These are phyloP conservation scores for Fraxinus latifolia DNA, from an alignment of 305 asterid genomes.

Conservation along the genomic window DNA sequence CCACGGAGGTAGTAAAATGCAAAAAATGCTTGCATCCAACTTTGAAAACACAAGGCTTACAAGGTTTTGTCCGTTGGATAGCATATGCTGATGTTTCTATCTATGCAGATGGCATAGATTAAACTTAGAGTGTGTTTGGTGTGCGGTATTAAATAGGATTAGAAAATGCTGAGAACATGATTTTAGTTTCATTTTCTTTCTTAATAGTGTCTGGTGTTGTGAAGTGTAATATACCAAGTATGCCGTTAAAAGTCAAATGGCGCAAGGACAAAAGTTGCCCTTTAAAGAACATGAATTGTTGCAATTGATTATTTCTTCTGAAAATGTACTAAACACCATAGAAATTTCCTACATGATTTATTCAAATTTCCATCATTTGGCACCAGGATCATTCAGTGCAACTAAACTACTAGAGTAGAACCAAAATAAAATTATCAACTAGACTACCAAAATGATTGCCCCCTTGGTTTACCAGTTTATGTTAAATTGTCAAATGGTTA, in stretches of 20 bases:
- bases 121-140: neutral
- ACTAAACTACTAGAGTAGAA: neutral
- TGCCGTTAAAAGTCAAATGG: neutral
- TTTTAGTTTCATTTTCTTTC: neutral
- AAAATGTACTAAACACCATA: neutral
- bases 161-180: neutral
- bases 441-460: neutral
- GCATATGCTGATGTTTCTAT: neutral
- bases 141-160: neutral
- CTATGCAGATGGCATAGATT: neutral
- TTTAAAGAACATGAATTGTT: neutral
- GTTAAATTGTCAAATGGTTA: neutral
- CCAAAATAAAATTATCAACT: neutral
- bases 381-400: neutral
- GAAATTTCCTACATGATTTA: neutral
- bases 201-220: neutral
- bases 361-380: neutral
- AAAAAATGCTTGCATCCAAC: neutral
- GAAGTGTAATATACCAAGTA: neutral
- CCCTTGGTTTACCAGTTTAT: neutral
- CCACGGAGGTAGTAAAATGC: neutral
- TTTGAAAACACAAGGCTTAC: neutral
- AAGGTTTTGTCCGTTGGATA: neutral
- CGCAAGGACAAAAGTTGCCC: neutral
- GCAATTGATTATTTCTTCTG: neutral